Evolutionary conservation across 371 early-diverging fungal genomes (phyloP), one percentile per base, ranked within the genome.

Genomic region (Cokeromyces recurvatus): DNA sequence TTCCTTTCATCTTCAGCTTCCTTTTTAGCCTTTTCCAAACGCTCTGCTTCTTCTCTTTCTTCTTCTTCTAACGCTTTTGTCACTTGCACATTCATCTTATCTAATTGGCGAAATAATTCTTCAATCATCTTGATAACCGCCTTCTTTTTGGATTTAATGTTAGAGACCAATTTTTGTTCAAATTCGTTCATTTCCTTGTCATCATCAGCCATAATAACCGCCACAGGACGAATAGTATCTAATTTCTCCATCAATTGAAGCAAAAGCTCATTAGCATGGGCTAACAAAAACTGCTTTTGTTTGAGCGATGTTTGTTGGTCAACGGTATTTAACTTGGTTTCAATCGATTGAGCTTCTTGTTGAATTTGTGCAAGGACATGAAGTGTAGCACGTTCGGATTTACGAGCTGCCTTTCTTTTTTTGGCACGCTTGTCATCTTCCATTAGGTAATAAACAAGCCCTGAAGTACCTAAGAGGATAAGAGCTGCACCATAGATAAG

Each of bases 251-350:
- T 51, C 2, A 68, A 44, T 35, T 53, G 57, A 19, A 68, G 32
- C 15, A 68, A 39, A 29, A 72, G 32, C 31, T 72, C 72, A 37
- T 72, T 68, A n/a, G 57, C 51, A 9, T 66, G 58, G 3, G 59
- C 66, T 7, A 68, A 39, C 3, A 34, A 43, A 27, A 53, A 68
- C 32, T 68, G 64, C 22, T 43, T 37, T 15, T 47, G 35, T 27
- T 53, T 53, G 20, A 59, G 53, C 0, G 46, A 25, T 4, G 8
- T 23, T 5, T 15, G 17, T 42, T 46, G 37, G 3, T 34, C 35
- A 9, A 58, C 38, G 4, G 16, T 17, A 2, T 52, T 38, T 1
- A 71, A 53, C 17, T 47, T 48, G 9, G 38, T 16, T 20, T 48
- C 47, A 6, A 71, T 53, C 4, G 50, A 35, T 25, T 45, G 23